Evolutionary conservation across 2,329 filamentous ascomycete species (phyloP), one percentile per base, ranked within the genome.

Genomic region (Colletotrichum sp.): DNA sequence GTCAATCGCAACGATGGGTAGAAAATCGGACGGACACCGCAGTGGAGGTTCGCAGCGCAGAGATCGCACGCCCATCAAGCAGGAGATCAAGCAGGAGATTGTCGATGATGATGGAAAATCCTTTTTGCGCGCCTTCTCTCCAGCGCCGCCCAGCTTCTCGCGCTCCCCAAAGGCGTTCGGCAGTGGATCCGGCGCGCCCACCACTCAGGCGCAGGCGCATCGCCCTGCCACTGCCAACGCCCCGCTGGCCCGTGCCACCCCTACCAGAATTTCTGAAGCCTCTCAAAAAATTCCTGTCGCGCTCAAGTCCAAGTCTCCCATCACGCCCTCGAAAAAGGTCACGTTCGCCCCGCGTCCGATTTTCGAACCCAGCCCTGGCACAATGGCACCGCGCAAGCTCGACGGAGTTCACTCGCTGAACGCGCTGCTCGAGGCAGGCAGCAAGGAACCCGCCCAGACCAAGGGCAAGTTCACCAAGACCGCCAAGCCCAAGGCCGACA

Each of bases 401-500:
- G 55, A 78, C 66, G 71, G 76, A 48, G 76, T 77, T 55, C 69
- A 69, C 62, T 77, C 74, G 43, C 48, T 75, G 55, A 72, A 28
- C 36, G 65, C 55, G 12, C 59, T 76, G 5, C 58, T 79, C 63
- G 73, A 65, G 12, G 76, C 76, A 66, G 28, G 71, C 59, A 28
- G 62, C 52, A 21, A 74, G 36, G 38, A 71, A 32, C 16, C 21
- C 38, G 26, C 32, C 58, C 43, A 73, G 24, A 12, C 55, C 30
- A 61, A 70, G 74, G 74, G 55, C 71, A 73, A 58, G 34, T 55
- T 69, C 30, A 32, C 71, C 24, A 66, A 67, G 12, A 32, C 18
- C 68, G 14, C 71, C 52, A 80, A 79, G 62, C 67, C 78, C 68
- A 78, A 77, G 56, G 48, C 58, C 71, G 74, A 77, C 62, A 76